Percentiles rank a stretch among this genome's conserved stretches.
Conservation (phyloP, 2,329 filamentous ascomycete genomes). For the Arthrocladium fulminans region DNA sequence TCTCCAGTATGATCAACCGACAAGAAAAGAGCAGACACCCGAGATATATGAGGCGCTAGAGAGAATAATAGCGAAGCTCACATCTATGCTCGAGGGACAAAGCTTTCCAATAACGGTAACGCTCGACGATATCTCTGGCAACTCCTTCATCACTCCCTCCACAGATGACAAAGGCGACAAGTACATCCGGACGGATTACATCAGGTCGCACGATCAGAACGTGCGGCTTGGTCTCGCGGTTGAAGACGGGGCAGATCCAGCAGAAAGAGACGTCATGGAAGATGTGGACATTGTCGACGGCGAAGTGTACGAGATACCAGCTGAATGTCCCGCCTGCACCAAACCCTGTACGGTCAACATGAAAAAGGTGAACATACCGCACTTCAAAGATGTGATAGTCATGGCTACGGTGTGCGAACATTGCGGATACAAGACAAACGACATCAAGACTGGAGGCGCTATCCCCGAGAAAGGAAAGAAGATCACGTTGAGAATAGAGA, state of each 20-base stretch:
- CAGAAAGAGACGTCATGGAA: slow-evolving; percentile 39
- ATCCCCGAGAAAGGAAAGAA: slow-evolving; percentile 78
- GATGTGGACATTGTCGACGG: slow-evolving; percentile 83
- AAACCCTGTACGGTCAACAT: slow-evolving; percentile 84
- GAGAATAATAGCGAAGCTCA: slow-evolving; percentile 63
- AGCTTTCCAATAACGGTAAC: slow-evolving; percentile 80
- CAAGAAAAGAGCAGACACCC: slow-evolving; percentile 65
- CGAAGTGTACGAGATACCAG: slow-evolving; percentile 86
- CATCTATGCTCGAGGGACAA: slow-evolving; percentile 67
- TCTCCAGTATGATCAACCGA: slow-evolving; percentile 71
- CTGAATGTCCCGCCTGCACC: slow-evolving; percentile 83
- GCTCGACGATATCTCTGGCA: slow-evolving; percentile 85
- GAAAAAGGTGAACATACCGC: slow-evolving; percentile 97
- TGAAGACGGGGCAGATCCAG: slow-evolving; percentile 28
- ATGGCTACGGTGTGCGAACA: slow-evolving; percentile 89
- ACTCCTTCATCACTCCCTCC: slow-evolving; percentile 91
- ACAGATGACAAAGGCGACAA: slow-evolving; percentile 69
- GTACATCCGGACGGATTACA: slow-evolving; percentile 78
- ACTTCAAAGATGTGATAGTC: slow-evolving; percentile 94
- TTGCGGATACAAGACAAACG: slow-evolving; percentile 91
- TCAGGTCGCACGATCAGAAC: slow-evolving; percentile 77
- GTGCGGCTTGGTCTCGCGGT: slow-evolving; percentile 65
- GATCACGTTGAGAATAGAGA: slow-evolving; percentile 67
- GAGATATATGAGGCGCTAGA: slow-evolving; percentile 72
- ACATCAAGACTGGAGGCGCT: slow-evolving; percentile 93